Evolutionary conservation across 2,329 filamentous ascomycete species (phyloP).

Genomic region (Aspergillus latus): DNA sequence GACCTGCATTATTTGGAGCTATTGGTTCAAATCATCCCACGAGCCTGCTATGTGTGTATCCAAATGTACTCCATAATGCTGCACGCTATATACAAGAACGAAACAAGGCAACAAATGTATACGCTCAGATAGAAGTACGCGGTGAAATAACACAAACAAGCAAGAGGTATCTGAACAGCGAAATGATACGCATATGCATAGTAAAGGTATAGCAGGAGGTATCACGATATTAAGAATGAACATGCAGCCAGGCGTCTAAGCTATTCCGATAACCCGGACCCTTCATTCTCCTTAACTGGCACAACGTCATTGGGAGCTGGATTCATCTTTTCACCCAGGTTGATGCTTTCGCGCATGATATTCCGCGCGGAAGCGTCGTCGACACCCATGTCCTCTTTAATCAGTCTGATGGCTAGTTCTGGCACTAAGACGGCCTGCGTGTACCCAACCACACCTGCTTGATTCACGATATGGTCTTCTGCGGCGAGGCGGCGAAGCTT

Average conservation of each 20-base stretch:
- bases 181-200: background rate
- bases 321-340: constrained; percentile 66
- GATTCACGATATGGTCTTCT: constrained; percentile 65
- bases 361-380: constrained; percentile 47
- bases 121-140: background rate
- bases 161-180: background rate
- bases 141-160: background rate
- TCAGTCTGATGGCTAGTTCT: constrained; percentile 59
- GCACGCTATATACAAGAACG: background rate
- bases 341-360: constrained; percentile 66
- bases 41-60: background rate
- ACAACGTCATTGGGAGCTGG: constrained; percentile 62
- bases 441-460: constrained; percentile 65
- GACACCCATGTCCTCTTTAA: constrained; percentile 61
- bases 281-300: constrained; percentile 19
- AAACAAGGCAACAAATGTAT: background rate
- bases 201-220: too few species aligned
- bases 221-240: background rate
- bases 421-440: constrained; percentile 76
- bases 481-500: constrained; percentile 63
- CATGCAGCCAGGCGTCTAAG: background rate
- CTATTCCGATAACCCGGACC: background rate
- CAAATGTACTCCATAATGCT: background rate
- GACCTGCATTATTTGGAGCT: too few species aligned
- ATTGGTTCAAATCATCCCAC: too few species aligned